Percentiles rank a stretch among this genome's conserved stretches.
Conservation (phyloP, 148 eudicot genomes). For the Beta vulgaris region DNA sequence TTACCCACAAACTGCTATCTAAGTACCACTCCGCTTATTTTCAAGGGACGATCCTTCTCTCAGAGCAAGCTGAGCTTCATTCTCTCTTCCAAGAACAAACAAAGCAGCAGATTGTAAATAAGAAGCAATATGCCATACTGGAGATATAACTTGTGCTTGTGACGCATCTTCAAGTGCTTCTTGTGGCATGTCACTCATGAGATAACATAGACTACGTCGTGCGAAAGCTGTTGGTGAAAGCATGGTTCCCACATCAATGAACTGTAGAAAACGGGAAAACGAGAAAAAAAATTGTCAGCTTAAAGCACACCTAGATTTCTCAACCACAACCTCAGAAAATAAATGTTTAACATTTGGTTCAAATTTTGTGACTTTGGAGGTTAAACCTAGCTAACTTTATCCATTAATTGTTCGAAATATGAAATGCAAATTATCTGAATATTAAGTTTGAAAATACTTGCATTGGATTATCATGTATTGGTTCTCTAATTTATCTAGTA, state of each 20-base stretch:
- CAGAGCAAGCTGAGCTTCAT: conserved; percentile 86
- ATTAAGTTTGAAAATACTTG: no score
- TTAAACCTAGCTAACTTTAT: background rate
- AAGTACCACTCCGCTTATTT: conserved; percentile 43
- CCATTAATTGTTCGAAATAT: background rate
- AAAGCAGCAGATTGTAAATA: conserved; percentile 85
- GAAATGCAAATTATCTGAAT: background rate
- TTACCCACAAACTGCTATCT: background rate
- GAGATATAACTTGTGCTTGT: conserved; percentile 81
- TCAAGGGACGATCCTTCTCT: conserved; percentile 79
- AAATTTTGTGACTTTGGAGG: background rate
- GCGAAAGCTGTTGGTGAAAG: conserved; percentile 83
- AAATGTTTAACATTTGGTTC: background rate
- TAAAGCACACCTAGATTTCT: background rate
- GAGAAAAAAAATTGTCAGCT: conserved; percentile 17
- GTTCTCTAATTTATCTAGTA: background rate
- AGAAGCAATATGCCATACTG: conserved; percentile 82
- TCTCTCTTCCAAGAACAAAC: conserved; percentile 62
- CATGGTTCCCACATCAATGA: conserved; percentile 86
- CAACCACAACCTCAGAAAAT: background rate
- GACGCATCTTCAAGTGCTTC: conserved; percentile 79
- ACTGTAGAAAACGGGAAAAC: conserved; percentile 42
- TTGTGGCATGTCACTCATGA: conserved; percentile 76
- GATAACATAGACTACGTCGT: conserved; percentile 87
- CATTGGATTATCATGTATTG: background rate